These are phyloP conservation scores for Leccinum fibrillosum DNA, from an alignment of 768 basidiomycete genomes.

Conservation along the genomic window DNA sequence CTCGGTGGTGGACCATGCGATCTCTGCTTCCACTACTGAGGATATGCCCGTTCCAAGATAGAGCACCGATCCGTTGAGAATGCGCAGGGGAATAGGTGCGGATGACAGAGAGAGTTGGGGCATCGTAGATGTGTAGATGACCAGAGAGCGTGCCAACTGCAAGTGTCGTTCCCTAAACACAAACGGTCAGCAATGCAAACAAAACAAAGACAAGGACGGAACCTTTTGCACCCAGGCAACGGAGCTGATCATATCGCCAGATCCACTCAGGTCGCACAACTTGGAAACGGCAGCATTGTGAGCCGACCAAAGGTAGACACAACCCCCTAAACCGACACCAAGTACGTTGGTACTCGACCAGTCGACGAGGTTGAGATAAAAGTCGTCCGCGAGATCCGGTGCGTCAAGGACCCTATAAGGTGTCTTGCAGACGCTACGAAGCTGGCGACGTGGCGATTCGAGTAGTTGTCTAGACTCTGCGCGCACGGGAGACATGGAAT, in stretches of 20 bases:
- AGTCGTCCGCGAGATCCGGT: constrained; percentile 96
- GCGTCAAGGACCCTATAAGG: constrained; percentile 97
- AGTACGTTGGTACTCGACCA: constrained; percentile 96
- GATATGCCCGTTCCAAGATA: constrained; percentile 91
- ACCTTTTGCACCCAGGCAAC: constrained; percentile 90
- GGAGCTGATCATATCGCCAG: constrained; percentile 76
- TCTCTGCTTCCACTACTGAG: constrained; percentile 91
- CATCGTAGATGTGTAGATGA: constrained; percentile 91
- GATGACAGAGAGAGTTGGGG: constrained; percentile 64
- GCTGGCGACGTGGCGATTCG: constrained; percentile 76
- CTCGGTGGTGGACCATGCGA: constrained; percentile 86
- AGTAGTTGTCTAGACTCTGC: constrained; percentile 79
- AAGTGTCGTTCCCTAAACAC: constrained; percentile 67
- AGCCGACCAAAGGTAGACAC: constrained; percentile 97
- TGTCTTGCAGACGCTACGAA: constrained; percentile 86
- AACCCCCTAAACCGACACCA: constrained; percentile 86
- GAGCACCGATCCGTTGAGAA: constrained; percentile 82
- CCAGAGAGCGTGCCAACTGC: constrained; percentile 94
- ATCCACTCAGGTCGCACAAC: constrained; percentile 71
- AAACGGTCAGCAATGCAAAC: background rate
- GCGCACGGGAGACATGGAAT: constrained; percentile 87
- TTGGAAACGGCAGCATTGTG: constrained; percentile 91
- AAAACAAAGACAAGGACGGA: background rate
- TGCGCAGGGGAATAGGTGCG: constrained; percentile 88
- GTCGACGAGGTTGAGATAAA: constrained; percentile 96